Evolutionary conservation across 495 filamentous ascomycete genomes (phyloP), one percentile per base, ranked within the genome.

Genomic region (Entonaema liquescens): DNA sequence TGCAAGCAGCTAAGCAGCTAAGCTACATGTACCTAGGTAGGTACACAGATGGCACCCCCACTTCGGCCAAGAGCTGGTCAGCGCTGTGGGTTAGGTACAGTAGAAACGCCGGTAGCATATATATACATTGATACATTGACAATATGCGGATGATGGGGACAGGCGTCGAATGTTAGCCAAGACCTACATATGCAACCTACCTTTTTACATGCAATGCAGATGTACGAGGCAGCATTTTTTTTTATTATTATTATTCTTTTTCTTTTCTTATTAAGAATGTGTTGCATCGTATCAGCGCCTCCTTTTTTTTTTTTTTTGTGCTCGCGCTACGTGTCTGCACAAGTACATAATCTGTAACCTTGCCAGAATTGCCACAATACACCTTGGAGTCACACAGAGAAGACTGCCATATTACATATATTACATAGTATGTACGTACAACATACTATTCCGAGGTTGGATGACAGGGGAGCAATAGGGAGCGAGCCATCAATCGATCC

Each of bases 21-120:
- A 44, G 25, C 5, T 12, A n/a, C n/a, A n/a, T n/a, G n/a, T n/a
- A 17, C 33, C 26, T 52, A 54, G 52, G 25, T 60, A 57, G n/a
- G 57, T 52, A 62, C 49, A 19, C 21, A 52, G 40, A 47, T 52
- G 19, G 23, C 25, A 28, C 61, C 70, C 70, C 70, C 65, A 68
- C 60, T 40, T 58, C 35, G 40, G 44, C 53, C 23, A 29, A 4
- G 53, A 65, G 23, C 7, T 65, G 56, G 60, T 68, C 67, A 68
- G 70, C 65, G 59, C 44, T 65, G 40, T 72, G 70, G 70, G 70
- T 72, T 68, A 72, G 70, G 40, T 52, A 36, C 21, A 19, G 17
- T 31, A 44, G 23, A 31, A 47, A 36, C 47, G 44, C 50, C 47
- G 19, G 59, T 54, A 44, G 42, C 19, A 21, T 12, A 21, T 44